Percentiles rank a stretch among this genome's conserved stretches.
Conservation (phyloP, 352 stramenopile species). For the Phytophthora quininea region DNA sequence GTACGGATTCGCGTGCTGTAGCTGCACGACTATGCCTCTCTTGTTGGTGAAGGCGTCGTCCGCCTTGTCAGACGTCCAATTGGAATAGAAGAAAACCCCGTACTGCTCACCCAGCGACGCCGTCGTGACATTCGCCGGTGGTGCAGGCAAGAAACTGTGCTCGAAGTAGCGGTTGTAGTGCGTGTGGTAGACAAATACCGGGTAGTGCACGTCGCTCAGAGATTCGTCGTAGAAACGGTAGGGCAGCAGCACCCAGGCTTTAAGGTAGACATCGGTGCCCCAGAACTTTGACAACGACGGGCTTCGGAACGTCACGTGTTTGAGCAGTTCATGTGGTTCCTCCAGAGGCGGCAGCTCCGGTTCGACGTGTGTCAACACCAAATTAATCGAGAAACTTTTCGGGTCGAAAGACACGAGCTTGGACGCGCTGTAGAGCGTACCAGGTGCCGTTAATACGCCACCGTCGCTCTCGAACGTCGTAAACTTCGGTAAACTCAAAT, state of each 20-base stretch:
- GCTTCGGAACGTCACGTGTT: constrained; percentile 73
- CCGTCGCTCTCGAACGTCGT: constrained; percentile 63
- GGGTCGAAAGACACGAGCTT: constrained; percentile 52
- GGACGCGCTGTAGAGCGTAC: constrained; percentile 62
- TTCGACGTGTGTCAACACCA: constrained; percentile 57
- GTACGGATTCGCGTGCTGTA: constrained; percentile 82
- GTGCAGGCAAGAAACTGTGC: constrained; percentile 48
- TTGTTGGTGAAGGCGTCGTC: constrained; percentile 67
- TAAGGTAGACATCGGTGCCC: constrained; percentile 70
- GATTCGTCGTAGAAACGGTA: constrained; percentile 66
- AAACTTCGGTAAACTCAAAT: constrained; percentile 55
- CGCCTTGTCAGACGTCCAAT: constrained; percentile 66
- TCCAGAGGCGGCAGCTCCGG: constrained; percentile 39
- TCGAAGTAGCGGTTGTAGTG: constrained; percentile 75
- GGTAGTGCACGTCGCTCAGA: constrained; percentile 64
- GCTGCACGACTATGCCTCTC: constrained; percentile 74
- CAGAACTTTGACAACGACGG: constrained; percentile 67
- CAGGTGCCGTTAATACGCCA: constrained; percentile 59
- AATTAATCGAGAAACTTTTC: constrained; percentile 39
- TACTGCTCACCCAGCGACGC: constrained; percentile 49
- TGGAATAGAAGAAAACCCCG: constrained; percentile 70
- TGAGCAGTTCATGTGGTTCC: constrained; percentile 58
- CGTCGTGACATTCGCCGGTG: constrained; percentile 32
- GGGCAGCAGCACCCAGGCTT: constrained; percentile 75
- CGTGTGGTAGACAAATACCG: constrained; percentile 78